Conservation (phyloP, 2,329 filamentous ascomycete species). For the Myriosclerotinia curreyana region DNA sequence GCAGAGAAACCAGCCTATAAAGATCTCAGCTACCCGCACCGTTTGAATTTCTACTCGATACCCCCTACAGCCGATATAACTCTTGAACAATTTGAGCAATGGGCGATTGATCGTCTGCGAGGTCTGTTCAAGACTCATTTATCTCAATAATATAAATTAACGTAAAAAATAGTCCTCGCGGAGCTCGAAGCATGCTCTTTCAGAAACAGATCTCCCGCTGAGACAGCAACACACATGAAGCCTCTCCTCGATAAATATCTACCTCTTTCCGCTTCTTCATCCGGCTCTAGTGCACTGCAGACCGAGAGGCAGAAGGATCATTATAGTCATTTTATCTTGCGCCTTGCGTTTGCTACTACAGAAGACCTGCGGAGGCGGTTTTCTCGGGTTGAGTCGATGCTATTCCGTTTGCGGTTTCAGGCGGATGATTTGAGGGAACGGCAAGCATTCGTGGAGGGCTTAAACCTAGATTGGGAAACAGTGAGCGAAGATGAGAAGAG, state of each 20-base stretch:
- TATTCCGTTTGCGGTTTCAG: constrained; percentile 80
- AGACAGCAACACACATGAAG: constrained; percentile 81
- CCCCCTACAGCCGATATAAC: constrained; percentile 93
- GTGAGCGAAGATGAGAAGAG: constrained; percentile 76
- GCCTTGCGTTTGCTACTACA: constrained; percentile 86
- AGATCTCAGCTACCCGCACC: constrained; percentile 74
- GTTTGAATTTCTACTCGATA: constrained; percentile 86
- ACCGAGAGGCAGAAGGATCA: constrained; percentile 89
- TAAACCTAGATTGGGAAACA: constrained; percentile 81
- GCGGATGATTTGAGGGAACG: constrained; percentile 73
- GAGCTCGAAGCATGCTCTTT: constrained; percentile 94
- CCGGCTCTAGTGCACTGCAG: constrained; percentile 55
- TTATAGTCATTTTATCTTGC: constrained; percentile 95
- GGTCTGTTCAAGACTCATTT: constrained; percentile 48
- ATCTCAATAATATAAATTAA: constrained; percentile 39
- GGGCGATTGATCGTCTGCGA: constrained; percentile 89
- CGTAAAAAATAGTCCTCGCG: constrained; percentile 61
- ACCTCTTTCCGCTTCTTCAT: constrained; percentile 73
- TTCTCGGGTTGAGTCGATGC: constrained; percentile 78
- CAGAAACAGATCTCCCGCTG: constrained; percentile 79
- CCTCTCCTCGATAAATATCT: constrained; percentile 85
- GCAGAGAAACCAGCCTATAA: constrained; percentile 58
- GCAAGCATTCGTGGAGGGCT: constrained; percentile 68
- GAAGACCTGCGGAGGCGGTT: constrained; percentile 89
- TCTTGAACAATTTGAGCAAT: constrained; percentile 96